Evolutionary conservation across 805 yeast genomes (phyloP).

Genomic region (Torulaspora delbrueckii): DNA sequence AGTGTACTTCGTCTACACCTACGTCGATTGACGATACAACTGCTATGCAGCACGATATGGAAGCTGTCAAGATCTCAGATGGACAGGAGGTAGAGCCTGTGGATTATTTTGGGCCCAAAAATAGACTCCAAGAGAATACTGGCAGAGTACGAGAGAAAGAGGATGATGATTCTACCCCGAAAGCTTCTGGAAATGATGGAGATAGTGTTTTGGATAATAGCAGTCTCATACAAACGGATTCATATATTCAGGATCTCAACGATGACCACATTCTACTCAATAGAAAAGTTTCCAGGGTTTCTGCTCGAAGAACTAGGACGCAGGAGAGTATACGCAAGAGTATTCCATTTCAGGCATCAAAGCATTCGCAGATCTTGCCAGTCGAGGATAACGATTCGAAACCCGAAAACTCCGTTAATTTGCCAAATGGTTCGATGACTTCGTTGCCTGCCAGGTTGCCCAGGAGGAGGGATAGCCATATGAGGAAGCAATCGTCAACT

Average conservation of each 20-base stretch:
- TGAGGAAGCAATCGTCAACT: constrained; percentile 4
- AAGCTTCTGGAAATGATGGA: neutral
- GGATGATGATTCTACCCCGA: neutral
- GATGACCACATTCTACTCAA: constrained; percentile 36
- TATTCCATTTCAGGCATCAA: constrained; percentile 34
- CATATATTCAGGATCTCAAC: constrained; percentile 35
- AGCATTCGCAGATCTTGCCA: constrained; percentile 36
- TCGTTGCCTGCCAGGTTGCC: constrained; percentile 12
- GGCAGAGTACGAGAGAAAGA: neutral
- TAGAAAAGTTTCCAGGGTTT: constrained; percentile 26
- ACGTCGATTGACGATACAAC: constrained; percentile 21
- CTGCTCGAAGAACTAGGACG: constrained; percentile 18
- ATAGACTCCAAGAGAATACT: neutral
- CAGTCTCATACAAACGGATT: constrained; percentile 29
- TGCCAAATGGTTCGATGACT: constrained; percentile 12
- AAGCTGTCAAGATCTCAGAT: neutral
- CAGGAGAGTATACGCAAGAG: constrained; percentile 25
- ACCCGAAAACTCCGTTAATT: neutral
- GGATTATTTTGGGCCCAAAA: constrained; percentile 4
- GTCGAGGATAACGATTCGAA: constrained; percentile 16
- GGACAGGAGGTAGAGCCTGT: neutral
- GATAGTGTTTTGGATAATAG: constrained; percentile 13
- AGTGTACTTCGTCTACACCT: constrained; percentile 20
- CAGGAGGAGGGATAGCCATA: neutral
- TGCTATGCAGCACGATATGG: constrained; percentile 4